These are phyloP conservation scores for Silene conica DNA, from an alignment of 148 eudicot species.

Conservation along the genomic window DNA sequence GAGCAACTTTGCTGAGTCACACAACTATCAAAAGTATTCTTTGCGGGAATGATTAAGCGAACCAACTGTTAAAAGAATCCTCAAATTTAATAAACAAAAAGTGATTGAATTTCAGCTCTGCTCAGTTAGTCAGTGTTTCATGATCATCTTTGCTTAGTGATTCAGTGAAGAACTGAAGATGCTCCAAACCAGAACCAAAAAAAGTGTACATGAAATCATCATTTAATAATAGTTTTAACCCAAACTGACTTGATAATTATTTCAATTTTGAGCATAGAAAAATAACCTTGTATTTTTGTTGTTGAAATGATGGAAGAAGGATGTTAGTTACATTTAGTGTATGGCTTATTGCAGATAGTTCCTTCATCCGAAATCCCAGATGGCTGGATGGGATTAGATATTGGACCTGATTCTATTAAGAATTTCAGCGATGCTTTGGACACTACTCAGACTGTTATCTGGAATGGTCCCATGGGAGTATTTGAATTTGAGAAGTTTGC, in stretches of 20 bases:
- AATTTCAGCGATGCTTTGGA: conserved; percentile 68
- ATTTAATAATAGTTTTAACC: background rate
- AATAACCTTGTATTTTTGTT: background rate
- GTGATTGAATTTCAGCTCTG: too few species aligned
- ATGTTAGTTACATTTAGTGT: conserved; percentile 3
- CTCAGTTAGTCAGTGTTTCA: too few species aligned
- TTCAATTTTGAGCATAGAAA: background rate
- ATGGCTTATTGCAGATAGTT: conserved; percentile 47
- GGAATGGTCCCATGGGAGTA: conserved; percentile 99
- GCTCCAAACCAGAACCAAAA: too few species aligned
- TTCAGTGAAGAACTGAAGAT: too few species aligned
- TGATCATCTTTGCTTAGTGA: background rate
- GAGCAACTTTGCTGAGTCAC: background rate
- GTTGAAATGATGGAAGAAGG: background rate
- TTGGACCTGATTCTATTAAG: conserved; percentile 87
- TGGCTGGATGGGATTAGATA: conserved; percentile 98
- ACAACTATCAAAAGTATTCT: background rate
- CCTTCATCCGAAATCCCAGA: conserved; percentile 82
- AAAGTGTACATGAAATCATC: background rate
- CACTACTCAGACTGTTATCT: conserved; percentile 83
- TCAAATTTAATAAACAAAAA: background rate
- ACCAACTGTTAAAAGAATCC: background rate
- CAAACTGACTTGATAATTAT: background rate
- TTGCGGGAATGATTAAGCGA: background rate
- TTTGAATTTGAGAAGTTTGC: conserved; percentile 82